Evolutionary conservation across 768 basidiomycete species (phyloP).

Genomic region (Hericium alpestre): DNA sequence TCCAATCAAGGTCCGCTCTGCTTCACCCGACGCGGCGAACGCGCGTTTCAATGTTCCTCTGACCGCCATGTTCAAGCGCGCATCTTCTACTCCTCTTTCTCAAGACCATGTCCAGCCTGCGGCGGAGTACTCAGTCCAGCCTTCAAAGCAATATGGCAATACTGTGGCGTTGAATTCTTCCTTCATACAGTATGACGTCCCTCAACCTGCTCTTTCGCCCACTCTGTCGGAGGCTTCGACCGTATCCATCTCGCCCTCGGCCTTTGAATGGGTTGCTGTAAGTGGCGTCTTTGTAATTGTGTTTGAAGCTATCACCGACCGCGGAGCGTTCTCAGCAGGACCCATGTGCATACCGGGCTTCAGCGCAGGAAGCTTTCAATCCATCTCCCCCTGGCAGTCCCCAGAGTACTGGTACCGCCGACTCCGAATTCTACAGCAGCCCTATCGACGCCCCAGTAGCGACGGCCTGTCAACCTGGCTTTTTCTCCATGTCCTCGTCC

Average conservation of each 20-base stretch:
- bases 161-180: background rate
- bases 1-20: conserved; percentile 5
- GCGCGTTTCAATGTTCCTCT: conserved; percentile 38
- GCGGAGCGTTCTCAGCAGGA: background rate
- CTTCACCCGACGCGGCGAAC: conserved; percentile 10
- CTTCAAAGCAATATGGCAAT: background rate
- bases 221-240: background rate
- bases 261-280: background rate
- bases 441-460: background rate
- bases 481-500: conserved; percentile 11
- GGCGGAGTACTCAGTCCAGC: background rate
- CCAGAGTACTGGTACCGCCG: conserved; percentile 7
- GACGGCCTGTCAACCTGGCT: background rate
- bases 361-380: background rate
- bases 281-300: background rate
- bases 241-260: background rate
- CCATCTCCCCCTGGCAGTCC: conserved; percentile 10
- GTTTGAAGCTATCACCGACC: background rate
- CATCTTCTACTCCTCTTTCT: conserved; percentile 31
- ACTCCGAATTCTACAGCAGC: background rate
- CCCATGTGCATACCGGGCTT: background rate
- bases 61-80: conserved; percentile 58
- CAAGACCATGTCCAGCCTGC: background rate
- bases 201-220: background rate
- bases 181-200: background rate